Evolutionary conservation across 805 yeast species (phyloP).

Genomic region (Candida namnaoensis): DNA sequence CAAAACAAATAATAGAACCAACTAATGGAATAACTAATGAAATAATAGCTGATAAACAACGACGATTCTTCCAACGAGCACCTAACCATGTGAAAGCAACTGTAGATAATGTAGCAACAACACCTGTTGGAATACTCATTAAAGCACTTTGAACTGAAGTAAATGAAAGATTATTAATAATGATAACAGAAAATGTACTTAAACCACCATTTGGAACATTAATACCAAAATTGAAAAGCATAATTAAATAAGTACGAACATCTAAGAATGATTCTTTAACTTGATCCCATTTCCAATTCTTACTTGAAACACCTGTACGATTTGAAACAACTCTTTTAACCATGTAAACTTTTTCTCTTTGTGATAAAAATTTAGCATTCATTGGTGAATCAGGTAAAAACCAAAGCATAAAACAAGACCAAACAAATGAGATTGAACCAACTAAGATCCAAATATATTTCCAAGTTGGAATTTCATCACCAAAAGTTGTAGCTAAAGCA

Average conservation of each 20-base stretch:
- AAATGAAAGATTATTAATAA: conserved; percentile 15
- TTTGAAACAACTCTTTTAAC: conserved; percentile 31
- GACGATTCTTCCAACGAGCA: conserved; percentile 20
- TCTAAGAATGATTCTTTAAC: conserved; percentile 34
- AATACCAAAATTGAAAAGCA: conserved; percentile 22
- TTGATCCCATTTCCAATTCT: conserved; percentile 30
- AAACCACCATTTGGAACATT: conserved; percentile 27
- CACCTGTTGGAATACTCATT: conserved; percentile 20
- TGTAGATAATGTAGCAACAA: conserved; percentile 22
- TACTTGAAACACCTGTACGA: conserved; percentile 35
- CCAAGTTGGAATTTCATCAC: conserved; percentile 31
- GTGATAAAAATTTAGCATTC: conserved; percentile 28
- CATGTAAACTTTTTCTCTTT: conserved; percentile 34
- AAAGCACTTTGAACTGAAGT: conserved; percentile 15
- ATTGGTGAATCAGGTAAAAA: conserved; percentile 41
- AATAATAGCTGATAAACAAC: conserved; percentile 17
- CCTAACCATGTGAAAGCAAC: conserved; percentile 23
- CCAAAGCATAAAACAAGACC: conserved; percentile 21
- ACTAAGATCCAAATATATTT: conserved; percentile 38
- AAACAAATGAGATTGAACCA: conserved; percentile 37
- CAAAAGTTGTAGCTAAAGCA: conserved; percentile 31
- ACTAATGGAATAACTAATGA: conserved; percentile 19
- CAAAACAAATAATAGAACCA: conserved; percentile 19
- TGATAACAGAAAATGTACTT: conserved; percentile 18
- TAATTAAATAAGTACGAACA: conserved; percentile 23